Evolutionary conservation across 2,329 filamentous ascomycete species (phyloP).

Genomic region (Orbilia blumenaviensis): DNA sequence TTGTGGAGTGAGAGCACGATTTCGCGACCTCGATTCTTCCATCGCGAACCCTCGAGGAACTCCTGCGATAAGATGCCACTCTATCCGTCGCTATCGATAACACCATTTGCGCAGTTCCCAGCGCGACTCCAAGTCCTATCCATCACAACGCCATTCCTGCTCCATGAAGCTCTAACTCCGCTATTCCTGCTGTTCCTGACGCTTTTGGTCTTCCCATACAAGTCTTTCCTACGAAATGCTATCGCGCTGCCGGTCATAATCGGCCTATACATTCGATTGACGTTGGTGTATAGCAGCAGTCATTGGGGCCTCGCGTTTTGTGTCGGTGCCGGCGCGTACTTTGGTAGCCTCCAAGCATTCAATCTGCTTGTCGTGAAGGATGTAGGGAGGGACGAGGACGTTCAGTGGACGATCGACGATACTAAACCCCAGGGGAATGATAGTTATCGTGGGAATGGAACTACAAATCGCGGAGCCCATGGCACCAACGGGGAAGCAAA

Average conservation of each 20-base stretch:
- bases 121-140: conserved; percentile 22
- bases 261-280: conserved; percentile 33
- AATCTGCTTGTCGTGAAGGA: conserved; percentile 47
- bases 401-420: conserved; percentile 36
- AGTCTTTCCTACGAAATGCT: conserved; percentile 35
- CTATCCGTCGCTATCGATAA: conserved; percentile 22
- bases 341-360: conserved; percentile 37
- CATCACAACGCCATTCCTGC: conserved; percentile 22
- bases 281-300: conserved; percentile 31
- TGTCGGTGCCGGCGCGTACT: conserved; percentile 41
- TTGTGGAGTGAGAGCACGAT: conserved; percentile 2
- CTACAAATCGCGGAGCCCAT: background rate
- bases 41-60: background rate
- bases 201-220: conserved; percentile 29
- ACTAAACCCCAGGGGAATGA: background rate
- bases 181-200: conserved; percentile 32
- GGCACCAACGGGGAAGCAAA: background rate
- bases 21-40: background rate
- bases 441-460: conserved; percentile 10
- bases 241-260: conserved; percentile 39
- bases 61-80: conserved; percentile 21
- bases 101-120: conserved; percentile 26
- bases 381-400: conserved; percentile 36
- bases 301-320: conserved; percentile 52
- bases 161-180: conserved; percentile 42